Evolutionary conservation across 441 rosid genomes (phyloP).

Genomic region (Flueggea neowawraea): DNA sequence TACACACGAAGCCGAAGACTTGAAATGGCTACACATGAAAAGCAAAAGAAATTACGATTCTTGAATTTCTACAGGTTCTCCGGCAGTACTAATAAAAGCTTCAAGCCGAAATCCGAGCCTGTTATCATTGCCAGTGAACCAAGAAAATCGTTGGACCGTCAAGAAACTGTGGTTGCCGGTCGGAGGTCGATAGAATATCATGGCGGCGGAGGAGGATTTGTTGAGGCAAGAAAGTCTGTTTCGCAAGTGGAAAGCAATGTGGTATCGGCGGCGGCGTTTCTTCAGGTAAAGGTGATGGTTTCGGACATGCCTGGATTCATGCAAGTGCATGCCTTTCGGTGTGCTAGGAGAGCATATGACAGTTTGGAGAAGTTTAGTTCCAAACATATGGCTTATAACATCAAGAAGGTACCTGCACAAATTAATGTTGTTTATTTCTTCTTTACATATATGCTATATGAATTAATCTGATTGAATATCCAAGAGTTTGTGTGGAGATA

Average conservation of each 20-base stretch:
- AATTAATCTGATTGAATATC: neutral
- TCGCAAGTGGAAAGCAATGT: slow-evolving; percentile 67
- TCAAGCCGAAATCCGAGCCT: slow-evolving; percentile 18
- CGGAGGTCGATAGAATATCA: slow-evolving; percentile 7
- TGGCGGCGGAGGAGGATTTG: slow-evolving; percentile 26
- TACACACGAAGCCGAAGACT: slow-evolving; percentile 1
- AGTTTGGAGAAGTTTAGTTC: slow-evolving; percentile 79
- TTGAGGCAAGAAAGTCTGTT: slow-evolving; percentile 73
- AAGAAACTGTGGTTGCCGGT: slow-evolving; percentile 17
- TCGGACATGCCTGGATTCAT: slow-evolving; percentile 87
- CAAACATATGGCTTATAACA: slow-evolving; percentile 76
- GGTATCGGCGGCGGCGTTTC: slow-evolving; percentile 60
- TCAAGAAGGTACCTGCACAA: slow-evolving; percentile 58
- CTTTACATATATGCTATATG: neutral
- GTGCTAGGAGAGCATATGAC: slow-evolving; percentile 71
- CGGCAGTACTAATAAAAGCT: slow-evolving; percentile 9
- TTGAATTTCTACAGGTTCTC: slow-evolving; percentile 30
- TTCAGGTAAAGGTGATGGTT: slow-evolving; percentile 79
- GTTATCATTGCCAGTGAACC: neutral
- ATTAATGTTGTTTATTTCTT: neutral
- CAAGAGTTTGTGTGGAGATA: too few species aligned
- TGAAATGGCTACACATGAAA: slow-evolving; percentile 42
- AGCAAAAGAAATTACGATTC: slow-evolving; percentile 33
- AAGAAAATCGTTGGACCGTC: slow-evolving; percentile 18
- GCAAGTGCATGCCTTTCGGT: slow-evolving; percentile 89